Conservation (phyloP, 106 monocot genomes). For the Platanthera guangdongensis region DNA sequence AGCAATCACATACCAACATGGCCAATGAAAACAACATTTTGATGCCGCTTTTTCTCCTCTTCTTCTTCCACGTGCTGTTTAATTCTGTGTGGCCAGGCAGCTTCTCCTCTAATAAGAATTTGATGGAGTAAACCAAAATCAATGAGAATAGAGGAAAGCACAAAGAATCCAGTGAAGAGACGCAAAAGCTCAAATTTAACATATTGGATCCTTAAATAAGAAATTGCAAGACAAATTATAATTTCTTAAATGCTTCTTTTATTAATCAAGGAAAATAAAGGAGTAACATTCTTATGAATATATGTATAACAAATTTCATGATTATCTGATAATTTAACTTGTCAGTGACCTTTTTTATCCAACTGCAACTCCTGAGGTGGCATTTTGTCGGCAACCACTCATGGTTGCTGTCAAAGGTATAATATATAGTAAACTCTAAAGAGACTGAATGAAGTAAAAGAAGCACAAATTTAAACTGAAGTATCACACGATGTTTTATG, state of each 20-base stretch:
- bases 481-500: neutral
- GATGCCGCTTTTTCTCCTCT: constrained; percentile 12
- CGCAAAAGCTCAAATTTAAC: neutral
- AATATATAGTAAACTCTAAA: too few species aligned
- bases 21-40: constrained; percentile 12
- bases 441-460: too few species aligned
- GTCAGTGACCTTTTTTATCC: constrained; percentile 2
- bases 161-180: neutral
- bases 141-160: neutral
- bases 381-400: too few species aligned
- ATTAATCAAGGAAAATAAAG: neutral
- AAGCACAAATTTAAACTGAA: neutral
- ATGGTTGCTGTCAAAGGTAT: too few species aligned
- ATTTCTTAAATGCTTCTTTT: neutral
- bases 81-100: neutral
- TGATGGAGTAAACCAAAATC: neutral
- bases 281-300: neutral
- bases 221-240: neutral
- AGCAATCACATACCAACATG: constrained; percentile 10
- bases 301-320: neutral
- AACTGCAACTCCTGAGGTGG: neutral
- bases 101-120: neutral
- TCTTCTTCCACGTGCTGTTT: neutral
- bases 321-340: neutral
- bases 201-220: neutral